Evolutionary conservation across 1,139 yeast species (phyloP), one percentile per base, ranked within the genome.

Genomic region (Sugiyamaella neomexicana): DNA sequence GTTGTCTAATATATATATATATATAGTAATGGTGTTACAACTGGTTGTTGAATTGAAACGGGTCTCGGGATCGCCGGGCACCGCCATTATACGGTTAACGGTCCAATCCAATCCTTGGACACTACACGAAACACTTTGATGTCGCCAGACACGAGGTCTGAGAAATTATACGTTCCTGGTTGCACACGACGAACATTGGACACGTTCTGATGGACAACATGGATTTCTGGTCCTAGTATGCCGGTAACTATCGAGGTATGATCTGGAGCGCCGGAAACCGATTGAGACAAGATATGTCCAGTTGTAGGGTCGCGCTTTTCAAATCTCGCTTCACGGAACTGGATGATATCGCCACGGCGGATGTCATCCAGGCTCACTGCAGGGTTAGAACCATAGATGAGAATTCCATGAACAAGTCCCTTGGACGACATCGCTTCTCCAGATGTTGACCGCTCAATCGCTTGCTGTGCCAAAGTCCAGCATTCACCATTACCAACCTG

Each of bases 401-500:
- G 77, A 46, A 74, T 83, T 1, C 91, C 91, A 64, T 84, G 89
- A 37, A 73, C 75, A 13, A 70, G 67, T 25, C 82, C 82, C 17
- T 75, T 74, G 9, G 86, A 78, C 1, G 79, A 77, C 71, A 85
- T 77, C 0, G 89, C 89, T 62, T 78, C 80, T 20, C 80, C 81
- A 0, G 85, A 85, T 60, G 86, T 81, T 0, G 84, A 83, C 55
- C 79, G 77, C 49, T 73, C 71, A 39, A 85, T 72, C 0, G 89
- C 89, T 53, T 82, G 81, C 52, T 78, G 77, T 1, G 89, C 91
- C 56, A 86, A 74, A 42, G 87, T 86, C 91, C 91, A 86, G 69
- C 93, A 86, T 65, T 86, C 91, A 8, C 93, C 93, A 51, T 80
- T 70, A 1, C 88, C 89, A 6, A 86, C 86, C 53, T 75, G 75